phyloP scores from a whole-genome alignment of 1,139 yeast species.

The Lodderomyces margitis region DNA sequence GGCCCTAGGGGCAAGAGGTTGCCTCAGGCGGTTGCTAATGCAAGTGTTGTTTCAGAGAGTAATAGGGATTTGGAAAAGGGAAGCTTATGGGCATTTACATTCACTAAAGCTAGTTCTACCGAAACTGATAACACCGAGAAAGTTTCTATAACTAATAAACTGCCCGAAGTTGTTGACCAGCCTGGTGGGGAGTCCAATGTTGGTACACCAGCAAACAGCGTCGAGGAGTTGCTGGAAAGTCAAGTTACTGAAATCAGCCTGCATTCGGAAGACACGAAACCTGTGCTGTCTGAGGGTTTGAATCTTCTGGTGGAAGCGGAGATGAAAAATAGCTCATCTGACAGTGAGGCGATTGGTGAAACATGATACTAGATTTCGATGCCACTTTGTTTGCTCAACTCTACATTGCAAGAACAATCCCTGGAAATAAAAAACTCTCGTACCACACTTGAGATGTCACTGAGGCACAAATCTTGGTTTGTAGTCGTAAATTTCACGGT shows the following conservation, averaged over 20 bases:
- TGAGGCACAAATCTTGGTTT: constrained; percentile 9
- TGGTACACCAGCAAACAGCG: background rate
- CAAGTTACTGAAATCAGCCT: background rate
- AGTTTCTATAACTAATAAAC: background rate
- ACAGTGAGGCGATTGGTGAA: background rate
- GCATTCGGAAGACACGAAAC: background rate
- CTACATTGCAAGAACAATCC: too few relatives aligned
- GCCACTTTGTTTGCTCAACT: too few relatives aligned
- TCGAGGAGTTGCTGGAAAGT: background rate
- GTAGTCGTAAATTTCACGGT: constrained; percentile 5
- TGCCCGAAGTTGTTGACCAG: background rate
- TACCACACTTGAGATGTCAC: too few relatives aligned
- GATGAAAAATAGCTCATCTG: background rate
- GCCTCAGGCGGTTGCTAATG: constrained; percentile 59
- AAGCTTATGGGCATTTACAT: constrained; percentile 34
- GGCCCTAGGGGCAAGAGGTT: constrained; percentile 81
- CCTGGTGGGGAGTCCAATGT: background rate
- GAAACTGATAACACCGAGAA: background rate
- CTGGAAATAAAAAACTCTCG: too few relatives aligned
- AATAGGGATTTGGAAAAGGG: constrained; percentile 32
- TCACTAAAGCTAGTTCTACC: background rate
- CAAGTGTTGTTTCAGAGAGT: constrained; percentile 30
- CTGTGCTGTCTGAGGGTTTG: background rate
- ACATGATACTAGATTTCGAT: too few relatives aligned
- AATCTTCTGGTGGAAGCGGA: background rate